phyloP scores from a whole-genome alignment of 2,329 filamentous ascomycete genomes.

The Ramularia endophylla region DNA sequence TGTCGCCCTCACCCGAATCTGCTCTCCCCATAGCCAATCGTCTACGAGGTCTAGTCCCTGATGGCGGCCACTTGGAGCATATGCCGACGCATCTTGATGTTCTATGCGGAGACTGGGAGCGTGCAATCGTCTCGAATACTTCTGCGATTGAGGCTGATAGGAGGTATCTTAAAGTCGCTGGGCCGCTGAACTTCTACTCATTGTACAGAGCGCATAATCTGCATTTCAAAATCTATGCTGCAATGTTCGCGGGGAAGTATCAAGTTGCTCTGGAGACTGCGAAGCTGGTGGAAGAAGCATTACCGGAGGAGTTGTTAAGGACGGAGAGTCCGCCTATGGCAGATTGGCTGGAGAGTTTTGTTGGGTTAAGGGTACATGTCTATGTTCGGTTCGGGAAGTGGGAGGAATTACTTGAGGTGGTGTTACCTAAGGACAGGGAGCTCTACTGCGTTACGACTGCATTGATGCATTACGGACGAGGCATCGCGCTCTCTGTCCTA shows the following conservation, averaged over 20 bases:
- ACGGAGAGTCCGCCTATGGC: conserved; percentile 67
- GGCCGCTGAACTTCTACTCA: conserved; percentile 66
- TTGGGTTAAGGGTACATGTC: conserved; percentile 62
- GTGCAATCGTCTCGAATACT: conserved; percentile 61
- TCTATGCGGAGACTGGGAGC: conserved; percentile 63
- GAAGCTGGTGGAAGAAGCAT: conserved; percentile 51
- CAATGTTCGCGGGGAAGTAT: conserved; percentile 68
- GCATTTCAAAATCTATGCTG: conserved; percentile 69
- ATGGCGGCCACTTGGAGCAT: conserved; percentile 64
- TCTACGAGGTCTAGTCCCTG: conserved; percentile 60
- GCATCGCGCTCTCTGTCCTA: conserved; percentile 58
- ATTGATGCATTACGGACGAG: conserved; percentile 62
- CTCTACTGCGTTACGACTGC: conserved; percentile 67
- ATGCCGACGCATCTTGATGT: conserved; percentile 77
- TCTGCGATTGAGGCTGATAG: conserved; percentile 63
- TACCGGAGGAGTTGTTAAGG: conserved; percentile 59
- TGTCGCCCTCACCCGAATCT: conserved; percentile 60
- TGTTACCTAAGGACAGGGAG: conserved; percentile 50
- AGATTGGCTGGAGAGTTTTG: conserved; percentile 69
- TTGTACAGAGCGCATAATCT: conserved; percentile 70
- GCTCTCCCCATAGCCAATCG: conserved; percentile 57
- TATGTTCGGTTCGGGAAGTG: conserved; percentile 68
- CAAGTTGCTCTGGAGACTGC: conserved; percentile 57
- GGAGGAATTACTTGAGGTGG: conserved; percentile 56
- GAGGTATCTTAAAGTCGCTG: conserved; percentile 54